phyloP scores from a whole-genome alignment of 495 filamentous ascomycete species.

The Penicillium ochrochloron region DNA sequence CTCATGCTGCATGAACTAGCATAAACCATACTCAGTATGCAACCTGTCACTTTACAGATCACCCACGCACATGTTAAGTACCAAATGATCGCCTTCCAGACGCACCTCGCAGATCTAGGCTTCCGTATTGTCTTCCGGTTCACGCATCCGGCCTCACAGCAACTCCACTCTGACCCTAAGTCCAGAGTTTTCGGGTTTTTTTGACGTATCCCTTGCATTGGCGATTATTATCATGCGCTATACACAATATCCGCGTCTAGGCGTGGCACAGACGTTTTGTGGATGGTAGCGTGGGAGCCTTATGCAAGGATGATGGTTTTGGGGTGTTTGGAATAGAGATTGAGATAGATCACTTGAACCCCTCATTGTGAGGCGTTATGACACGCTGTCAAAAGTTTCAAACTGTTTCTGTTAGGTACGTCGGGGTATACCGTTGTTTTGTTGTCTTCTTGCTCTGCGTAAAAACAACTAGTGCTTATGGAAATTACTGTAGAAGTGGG shows the following conservation, averaged over 20 bases:
- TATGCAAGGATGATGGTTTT: slow-evolving; percentile 14
- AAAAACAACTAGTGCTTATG: neutral
- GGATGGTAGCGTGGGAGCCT: slow-evolving; percentile 5
- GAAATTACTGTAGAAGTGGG: neutral
- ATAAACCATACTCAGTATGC: slow-evolving; percentile 9
- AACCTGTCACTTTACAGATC: neutral
- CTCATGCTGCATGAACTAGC: slow-evolving; percentile 16
- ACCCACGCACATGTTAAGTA: slow-evolving; percentile 7
- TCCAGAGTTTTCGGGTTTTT: slow-evolving; percentile 3
- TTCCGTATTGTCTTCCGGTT: neutral
- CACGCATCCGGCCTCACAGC: neutral
- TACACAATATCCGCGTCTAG: neutral
- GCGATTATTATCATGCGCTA: neutral
- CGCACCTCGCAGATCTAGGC: slow-evolving; percentile 4
- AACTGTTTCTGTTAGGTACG: neutral
- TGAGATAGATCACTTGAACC: slow-evolving; percentile 16
- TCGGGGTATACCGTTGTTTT: neutral
- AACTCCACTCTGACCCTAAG: neutral
- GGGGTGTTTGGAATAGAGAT: neutral
- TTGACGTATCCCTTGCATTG: slow-evolving; percentile 24
- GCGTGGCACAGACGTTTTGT: slow-evolving; percentile 1
- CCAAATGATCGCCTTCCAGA: slow-evolving; percentile 6
- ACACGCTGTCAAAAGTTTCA: neutral
- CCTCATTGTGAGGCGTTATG: slow-evolving; percentile 3
- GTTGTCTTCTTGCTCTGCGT: neutral